Evolutionary conservation across 2,329 filamentous ascomycete species (phyloP).

Genomic region (Ramularia collo-cygni): DNA sequence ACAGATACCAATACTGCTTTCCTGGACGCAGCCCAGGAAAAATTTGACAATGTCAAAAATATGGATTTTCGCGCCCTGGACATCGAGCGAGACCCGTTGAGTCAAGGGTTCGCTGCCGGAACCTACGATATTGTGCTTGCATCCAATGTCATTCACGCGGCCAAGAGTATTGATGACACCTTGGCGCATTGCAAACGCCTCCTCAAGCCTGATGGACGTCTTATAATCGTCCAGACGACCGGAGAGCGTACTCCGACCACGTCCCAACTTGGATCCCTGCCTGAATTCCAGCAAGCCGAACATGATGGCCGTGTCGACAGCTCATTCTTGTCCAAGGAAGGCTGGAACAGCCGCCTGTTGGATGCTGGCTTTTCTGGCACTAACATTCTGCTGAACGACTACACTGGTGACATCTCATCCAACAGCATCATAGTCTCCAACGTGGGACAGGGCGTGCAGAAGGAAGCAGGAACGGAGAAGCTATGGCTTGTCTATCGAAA

Average conservation of each 20-base stretch:
- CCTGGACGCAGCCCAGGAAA: background rate
- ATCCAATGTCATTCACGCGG: conserved; percentile 1
- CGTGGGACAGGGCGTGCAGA: too few relatives aligned
- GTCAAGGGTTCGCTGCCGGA: conserved; percentile 1
- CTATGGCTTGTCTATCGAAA: too few relatives aligned
- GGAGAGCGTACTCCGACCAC: background rate
- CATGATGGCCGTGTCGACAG: background rate
- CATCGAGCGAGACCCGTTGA: background rate
- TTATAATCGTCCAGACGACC: conserved; percentile 1
- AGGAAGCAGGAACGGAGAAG: too few relatives aligned
- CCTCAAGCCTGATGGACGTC: background rate
- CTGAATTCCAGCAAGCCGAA: background rate
- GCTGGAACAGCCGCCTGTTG: background rate
- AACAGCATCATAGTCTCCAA: too few relatives aligned
- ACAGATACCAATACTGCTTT: conserved; percentile 1
- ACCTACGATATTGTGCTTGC: conserved; percentile 1
- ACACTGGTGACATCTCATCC: too few relatives aligned
- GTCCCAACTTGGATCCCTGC: background rate
- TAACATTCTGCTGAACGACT: background rate
- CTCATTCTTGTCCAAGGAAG: background rate
- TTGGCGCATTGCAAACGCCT: conserved; percentile 1
- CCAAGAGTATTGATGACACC: background rate
- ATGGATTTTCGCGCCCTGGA: background rate
- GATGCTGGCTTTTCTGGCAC: conserved; percentile 2
- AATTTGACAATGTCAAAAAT: background rate